Evolutionary conservation across 345 rosid genomes (phyloP).

Genomic region (Citrus trifoliata): DNA sequence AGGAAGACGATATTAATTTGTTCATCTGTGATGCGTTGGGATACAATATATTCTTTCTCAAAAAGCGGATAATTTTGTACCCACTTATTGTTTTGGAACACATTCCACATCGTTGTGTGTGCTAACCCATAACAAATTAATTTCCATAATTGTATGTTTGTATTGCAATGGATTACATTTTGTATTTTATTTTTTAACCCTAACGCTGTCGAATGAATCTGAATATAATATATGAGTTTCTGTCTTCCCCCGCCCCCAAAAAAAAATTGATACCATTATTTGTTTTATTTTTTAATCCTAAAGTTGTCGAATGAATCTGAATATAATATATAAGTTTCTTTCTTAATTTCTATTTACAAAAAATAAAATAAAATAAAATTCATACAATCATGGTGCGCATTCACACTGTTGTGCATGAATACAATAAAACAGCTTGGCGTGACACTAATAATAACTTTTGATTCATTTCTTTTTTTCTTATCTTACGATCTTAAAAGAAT

Average conservation of each 20-base stretch:
- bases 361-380: neutral
- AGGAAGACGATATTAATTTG: too few relatives aligned
- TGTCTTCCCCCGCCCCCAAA: too few relatives aligned
- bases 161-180: neutral
- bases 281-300: neutral
- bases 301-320: neutral
- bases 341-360: too few relatives aligned
- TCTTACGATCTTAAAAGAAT: neutral
- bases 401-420: constrained; percentile 14
- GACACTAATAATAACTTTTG: constrained; percentile 9
- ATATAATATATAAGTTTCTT: neutral
- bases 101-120: neutral
- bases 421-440: constrained; percentile 29
- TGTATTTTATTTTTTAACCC: too few relatives aligned
- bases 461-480: neutral
- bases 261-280: neutral
- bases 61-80: neutral
- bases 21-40: too few relatives aligned
- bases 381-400: constrained; percentile 31
- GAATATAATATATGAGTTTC: neutral
- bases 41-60: too few relatives aligned
- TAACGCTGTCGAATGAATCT: neutral
- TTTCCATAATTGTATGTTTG: neutral
- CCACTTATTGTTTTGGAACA: neutral
- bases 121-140: neutral